These are phyloP conservation scores for Phialophora expanda DNA, from an alignment of 2,329 filamentous ascomycete genomes.

Conservation along the genomic window DNA sequence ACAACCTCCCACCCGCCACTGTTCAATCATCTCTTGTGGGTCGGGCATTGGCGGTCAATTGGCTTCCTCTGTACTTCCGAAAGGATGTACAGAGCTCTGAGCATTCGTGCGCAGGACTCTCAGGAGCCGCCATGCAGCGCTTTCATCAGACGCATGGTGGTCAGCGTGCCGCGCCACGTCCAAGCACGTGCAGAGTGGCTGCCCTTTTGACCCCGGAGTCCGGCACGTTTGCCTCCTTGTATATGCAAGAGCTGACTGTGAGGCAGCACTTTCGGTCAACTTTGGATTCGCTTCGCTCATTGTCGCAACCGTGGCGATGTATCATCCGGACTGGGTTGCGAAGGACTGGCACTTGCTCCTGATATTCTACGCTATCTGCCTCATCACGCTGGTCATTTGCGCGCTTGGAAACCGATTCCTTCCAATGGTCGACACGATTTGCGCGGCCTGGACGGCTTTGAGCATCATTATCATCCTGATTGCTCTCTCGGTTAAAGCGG, in stretches of 20 bases:
- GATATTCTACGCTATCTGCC: conserved; percentile 71
- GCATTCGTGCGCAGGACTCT: neutral
- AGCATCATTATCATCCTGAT: conserved; percentile 64
- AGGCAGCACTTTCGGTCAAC: conserved; percentile 60
- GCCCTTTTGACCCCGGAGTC: neutral
- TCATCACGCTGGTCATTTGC: conserved; percentile 69
- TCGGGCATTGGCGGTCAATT: neutral
- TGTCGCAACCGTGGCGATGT: conserved; percentile 59
- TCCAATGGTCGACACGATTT: conserved; percentile 65
- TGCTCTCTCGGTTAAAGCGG: conserved; percentile 60
- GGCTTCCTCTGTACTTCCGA: neutral
- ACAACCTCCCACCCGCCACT: no score
- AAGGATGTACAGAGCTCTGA: neutral
- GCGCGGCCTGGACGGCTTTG: conserved; percentile 61
- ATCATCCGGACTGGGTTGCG: conserved; percentile 58
- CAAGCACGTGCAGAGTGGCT: neutral
- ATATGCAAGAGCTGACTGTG: conserved; percentile 4
- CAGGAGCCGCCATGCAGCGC: neutral
- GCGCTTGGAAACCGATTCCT: conserved; percentile 70
- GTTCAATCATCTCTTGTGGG: neutral
- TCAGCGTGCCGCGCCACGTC: neutral
- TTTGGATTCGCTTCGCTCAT: conserved; percentile 63
- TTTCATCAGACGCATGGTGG: neutral
- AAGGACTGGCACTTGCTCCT: conserved; percentile 71
- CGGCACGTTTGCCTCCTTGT: neutral